phyloP scores from a whole-genome alignment of 2,329 filamentous ascomycete species.

The Claviceps capensis region DNA sequence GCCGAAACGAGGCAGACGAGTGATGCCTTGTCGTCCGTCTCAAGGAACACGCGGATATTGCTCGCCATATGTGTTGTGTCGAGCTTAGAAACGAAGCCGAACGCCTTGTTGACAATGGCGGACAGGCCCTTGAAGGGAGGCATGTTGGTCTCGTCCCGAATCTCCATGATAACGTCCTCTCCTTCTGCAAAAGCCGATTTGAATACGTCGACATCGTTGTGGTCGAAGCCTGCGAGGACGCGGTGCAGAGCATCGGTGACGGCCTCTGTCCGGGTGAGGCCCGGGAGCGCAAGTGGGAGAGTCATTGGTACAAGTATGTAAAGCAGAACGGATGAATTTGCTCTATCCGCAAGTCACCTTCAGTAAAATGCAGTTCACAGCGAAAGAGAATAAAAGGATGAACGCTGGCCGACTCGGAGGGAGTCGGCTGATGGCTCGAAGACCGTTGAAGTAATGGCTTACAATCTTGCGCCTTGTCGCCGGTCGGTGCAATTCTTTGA shows the following conservation, averaged over 20 bases:
- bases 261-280: slow-evolving; percentile 3
- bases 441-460: no score
- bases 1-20: not conserved
- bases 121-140: not conserved
- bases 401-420: no score
- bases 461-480: no score
- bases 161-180: not conserved
- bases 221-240: slow-evolving; percentile 2
- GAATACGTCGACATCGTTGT: slow-evolving; percentile 2
- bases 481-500: no score
- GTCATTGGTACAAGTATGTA: not conserved
- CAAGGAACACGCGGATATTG: slow-evolving; percentile 16
- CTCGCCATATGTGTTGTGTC: slow-evolving; percentile 19
- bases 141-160: not conserved
- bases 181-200: slow-evolving; percentile 1
- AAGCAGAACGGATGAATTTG: no score
- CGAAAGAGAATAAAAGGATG: no score
- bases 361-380: no score
- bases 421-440: no score
- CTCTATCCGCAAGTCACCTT: no score
- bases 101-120: not conserved
- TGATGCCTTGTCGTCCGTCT: slow-evolving; percentile 7
- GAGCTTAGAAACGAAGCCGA: slow-evolving; percentile 2
- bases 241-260: slow-evolving; percentile 4
- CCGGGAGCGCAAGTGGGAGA: not conserved